phyloP scores from a whole-genome alignment of 192 early-diverging fungal genomes.

The Rhizophagus prolifer region DNA sequence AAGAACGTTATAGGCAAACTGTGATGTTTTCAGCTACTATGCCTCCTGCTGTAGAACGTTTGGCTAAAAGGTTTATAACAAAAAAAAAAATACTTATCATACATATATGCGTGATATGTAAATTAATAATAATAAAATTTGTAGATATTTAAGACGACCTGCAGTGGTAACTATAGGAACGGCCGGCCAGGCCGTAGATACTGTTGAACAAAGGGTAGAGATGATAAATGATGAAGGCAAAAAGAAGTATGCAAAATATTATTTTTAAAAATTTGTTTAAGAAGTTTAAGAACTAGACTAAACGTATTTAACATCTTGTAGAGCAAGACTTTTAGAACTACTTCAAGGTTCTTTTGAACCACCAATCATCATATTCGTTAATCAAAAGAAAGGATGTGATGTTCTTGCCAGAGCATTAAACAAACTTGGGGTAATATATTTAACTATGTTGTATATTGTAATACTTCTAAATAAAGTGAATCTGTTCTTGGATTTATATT shows the following conservation, averaged over 20 bases:
- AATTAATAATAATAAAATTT: not conserved
- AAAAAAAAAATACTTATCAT: not conserved
- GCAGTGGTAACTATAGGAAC: slow-evolving; percentile 95
- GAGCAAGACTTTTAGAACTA: slow-evolving; percentile 75
- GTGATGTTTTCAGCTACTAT: slow-evolving; percentile 99
- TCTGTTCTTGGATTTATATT: not conserved
- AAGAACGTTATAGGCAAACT: slow-evolving; percentile 78
- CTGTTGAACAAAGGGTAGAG: slow-evolving; percentile 94
- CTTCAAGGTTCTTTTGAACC: slow-evolving; percentile 70
- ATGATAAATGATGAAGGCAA: slow-evolving; percentile 81
- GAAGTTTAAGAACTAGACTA: not conserved
- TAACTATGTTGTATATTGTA: not conserved
- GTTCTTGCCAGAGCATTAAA: slow-evolving; percentile 77
- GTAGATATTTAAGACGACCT: slow-evolving; percentile 78
- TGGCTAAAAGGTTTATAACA: slow-evolving; percentile 69
- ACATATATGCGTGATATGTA: not conserved
- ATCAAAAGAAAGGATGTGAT: slow-evolving; percentile 93
- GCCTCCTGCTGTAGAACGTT: slow-evolving; percentile 90
- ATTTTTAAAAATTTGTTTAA: not conserved
- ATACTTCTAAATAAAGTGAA: not conserved
- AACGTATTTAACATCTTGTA: slow-evolving; percentile 32
- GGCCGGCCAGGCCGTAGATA: slow-evolving; percentile 94
- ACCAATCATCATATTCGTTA: slow-evolving; percentile 98
- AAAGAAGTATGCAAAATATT: slow-evolving; percentile 60
- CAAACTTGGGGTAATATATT: slow-evolving; percentile 56